Evolutionary conservation across 83 land plant species (phyloP), one percentile per base, ranked within the genome.

Genomic region (Thuja plicata): DNA sequence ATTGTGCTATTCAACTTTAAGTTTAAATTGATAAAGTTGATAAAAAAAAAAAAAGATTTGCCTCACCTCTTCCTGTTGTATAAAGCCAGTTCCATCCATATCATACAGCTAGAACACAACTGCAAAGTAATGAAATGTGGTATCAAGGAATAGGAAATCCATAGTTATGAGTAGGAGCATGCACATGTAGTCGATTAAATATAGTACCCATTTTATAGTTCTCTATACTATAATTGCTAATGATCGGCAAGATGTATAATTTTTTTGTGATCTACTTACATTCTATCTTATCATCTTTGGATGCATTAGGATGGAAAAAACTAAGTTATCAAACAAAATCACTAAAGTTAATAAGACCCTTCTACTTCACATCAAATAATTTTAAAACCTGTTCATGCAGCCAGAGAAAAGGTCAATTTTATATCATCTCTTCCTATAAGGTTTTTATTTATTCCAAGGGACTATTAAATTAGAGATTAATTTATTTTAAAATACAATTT

Each of bases 51-150:
- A n/a, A n/a, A n/a, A n/a, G n/a, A 98, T 98, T 92, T 95, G 95
- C 88, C 95, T 98, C 57, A 97, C 99, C 98, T 97, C 99, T 57
- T 95, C 94, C 52, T 98, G 91, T 87, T 97, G 98, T 87, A 98
- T 98, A 74, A 87, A 98, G 70, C 99, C 98, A 8, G 96, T 96
- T 12, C 86, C 70, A 54, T 96, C 95, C 92, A 98, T 35, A 91
- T 98, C 99, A 92, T 98, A 98, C 7, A 98, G 94, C 90, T 89
- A 93, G 84, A 98, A 98, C 50, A 96, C 89, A 94, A 98, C 99
- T 98, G 97, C 93, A 90, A 60, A 60, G 66, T 17, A 0, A 19
- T 19, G 5, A 87, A 8, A 46, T 19, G 5, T 3, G 24, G 85
- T 3, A 46, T 57, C n/a, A 92, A n/a, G 43, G 48, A 86, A 86